Percentiles rank a stretch among this genome's conserved stretches.
Conservation (phyloP, 2,329 filamentous ascomycete genomes). For the Neurospora sp. region DNA sequence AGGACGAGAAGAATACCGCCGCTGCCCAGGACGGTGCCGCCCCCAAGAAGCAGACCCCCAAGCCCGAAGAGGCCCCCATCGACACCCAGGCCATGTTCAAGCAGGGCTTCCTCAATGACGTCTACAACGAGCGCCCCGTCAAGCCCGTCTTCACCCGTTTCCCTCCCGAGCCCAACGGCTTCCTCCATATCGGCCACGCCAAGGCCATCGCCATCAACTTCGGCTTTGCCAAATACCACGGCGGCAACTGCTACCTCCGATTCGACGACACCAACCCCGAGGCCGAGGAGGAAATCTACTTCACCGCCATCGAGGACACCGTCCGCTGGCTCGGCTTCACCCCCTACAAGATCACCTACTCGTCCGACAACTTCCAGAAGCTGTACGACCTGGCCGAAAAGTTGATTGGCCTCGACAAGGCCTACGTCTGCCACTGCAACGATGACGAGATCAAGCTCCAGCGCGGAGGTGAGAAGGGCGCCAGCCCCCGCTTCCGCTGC, state of each 20-base stretch:
- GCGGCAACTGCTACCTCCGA: constrained; percentile 62
- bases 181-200: constrained; percentile 83
- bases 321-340: constrained; percentile 70
- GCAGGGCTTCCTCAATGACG: constrained; percentile 62
- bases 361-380: constrained; percentile 80
- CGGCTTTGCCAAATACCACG: constrained; percentile 79
- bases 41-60: constrained; percentile 15
- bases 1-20: constrained; percentile 21
- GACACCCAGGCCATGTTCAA: constrained; percentile 67
- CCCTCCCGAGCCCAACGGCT: constrained; percentile 85
- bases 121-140: constrained; percentile 57
- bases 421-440: constrained; percentile 78
- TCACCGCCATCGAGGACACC: constrained; percentile 55
- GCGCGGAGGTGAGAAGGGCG: constrained; percentile 64
- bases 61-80: constrained; percentile 23
- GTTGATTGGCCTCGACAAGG: constrained; percentile 59
- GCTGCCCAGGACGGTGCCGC: constrained; percentile 22
- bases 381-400: constrained; percentile 85
- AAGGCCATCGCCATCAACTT: constrained; percentile 97
- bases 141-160: constrained; percentile 61
- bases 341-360: constrained; percentile 71
- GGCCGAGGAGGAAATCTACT: constrained; percentile 73
- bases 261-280: constrained; percentile 96
- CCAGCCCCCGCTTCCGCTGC: constrained; percentile 67
- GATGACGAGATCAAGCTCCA: constrained; percentile 75